phyloP scores from a whole-genome alignment of 345 rosid genomes.

The Toxicodendron radicans region DNA sequence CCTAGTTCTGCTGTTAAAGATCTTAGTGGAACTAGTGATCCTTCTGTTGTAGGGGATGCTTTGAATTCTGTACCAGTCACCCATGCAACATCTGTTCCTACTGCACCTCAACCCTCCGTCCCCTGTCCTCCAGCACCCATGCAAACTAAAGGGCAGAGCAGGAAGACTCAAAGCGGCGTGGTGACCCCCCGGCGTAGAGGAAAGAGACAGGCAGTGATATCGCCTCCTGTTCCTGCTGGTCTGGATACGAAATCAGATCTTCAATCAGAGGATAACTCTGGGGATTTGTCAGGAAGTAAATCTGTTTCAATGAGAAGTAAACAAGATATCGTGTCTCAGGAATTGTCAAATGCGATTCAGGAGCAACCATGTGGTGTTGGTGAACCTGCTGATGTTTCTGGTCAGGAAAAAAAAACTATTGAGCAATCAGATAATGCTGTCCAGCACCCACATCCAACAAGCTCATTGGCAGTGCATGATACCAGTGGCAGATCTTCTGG shows the following conservation, averaged over 20 bases:
- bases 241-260: constrained; percentile 18
- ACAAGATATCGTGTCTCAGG: constrained; percentile 47
- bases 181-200: constrained; percentile 50
- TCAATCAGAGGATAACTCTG: constrained; percentile 19
- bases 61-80: constrained; percentile 6
- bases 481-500: constrained; percentile 20
- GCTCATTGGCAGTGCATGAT: constrained; percentile 18
- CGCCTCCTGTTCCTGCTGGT: constrained; percentile 18
- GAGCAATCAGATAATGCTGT: constrained; percentile 23
- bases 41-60: not conserved
- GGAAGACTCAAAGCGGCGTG: constrained; percentile 24
- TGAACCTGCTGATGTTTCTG: constrained; percentile 4
- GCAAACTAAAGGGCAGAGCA: constrained; percentile 20
- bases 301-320: constrained; percentile 28
- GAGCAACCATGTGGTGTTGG: constrained; percentile 25
- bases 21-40: constrained; percentile 9
- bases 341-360: constrained; percentile 34
- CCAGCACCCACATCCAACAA: constrained; percentile 20
- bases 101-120: constrained; percentile 5
- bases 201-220: constrained; percentile 30
- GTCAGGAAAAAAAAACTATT: constrained; percentile 16
- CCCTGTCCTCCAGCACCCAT: not conserved
- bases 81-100: not conserved
- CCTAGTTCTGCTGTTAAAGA: not conserved
- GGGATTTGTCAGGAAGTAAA: constrained; percentile 22